Evolutionary conservation across 768 basidiomycete species (phyloP).

Genomic region (Lepiota brunneoincarnata): DNA sequence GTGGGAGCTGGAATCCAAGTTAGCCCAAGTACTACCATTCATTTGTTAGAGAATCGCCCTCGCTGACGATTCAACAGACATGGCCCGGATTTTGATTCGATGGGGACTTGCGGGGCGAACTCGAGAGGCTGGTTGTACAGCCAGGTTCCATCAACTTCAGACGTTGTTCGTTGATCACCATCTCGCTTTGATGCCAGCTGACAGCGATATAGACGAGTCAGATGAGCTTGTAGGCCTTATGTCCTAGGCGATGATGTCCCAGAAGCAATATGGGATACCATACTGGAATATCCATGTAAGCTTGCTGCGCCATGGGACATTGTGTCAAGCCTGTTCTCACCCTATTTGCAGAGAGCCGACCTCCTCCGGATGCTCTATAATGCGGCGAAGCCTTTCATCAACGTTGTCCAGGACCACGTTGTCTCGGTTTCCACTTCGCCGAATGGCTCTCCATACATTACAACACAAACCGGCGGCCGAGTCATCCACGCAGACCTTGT

Average conservation of each 20-base stretch:
- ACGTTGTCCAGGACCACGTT: conserved; percentile 31
- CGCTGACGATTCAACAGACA: conserved; percentile 12
- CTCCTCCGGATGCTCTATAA: conserved; percentile 37
- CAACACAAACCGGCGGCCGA: conserved; percentile 40
- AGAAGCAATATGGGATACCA: conserved; percentile 28
- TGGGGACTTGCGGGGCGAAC: conserved; percentile 47
- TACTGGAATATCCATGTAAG: conserved; percentile 35
- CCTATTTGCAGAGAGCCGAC: conserved; percentile 48
- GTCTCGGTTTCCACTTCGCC: conserved; percentile 25
- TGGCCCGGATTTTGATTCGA: conserved; percentile 42
- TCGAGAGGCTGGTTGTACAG: conserved; percentile 34
- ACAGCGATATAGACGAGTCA: conserved; percentile 21
- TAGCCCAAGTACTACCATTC: conserved; percentile 18
- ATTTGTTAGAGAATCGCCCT: conserved; percentile 18
- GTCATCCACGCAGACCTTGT: conserved; percentile 40
- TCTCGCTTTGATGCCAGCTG: neutral
- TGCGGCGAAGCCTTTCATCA: conserved; percentile 33
- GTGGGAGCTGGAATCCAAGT: conserved; percentile 55
- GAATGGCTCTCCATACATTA: conserved; percentile 25
- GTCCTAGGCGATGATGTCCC: conserved; percentile 24
- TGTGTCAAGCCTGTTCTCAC: too few relatives aligned
- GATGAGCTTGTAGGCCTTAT: conserved; percentile 29
- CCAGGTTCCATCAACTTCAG: conserved; percentile 38
- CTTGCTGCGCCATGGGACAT: too few relatives aligned
- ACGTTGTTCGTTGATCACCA: conserved; percentile 33